Percentiles rank a stretch among this genome's conserved stretches.
phyloP scores from a whole-genome alignment of 2,329 filamentous ascomycete genomes.

The Orbilia javanica region DNA sequence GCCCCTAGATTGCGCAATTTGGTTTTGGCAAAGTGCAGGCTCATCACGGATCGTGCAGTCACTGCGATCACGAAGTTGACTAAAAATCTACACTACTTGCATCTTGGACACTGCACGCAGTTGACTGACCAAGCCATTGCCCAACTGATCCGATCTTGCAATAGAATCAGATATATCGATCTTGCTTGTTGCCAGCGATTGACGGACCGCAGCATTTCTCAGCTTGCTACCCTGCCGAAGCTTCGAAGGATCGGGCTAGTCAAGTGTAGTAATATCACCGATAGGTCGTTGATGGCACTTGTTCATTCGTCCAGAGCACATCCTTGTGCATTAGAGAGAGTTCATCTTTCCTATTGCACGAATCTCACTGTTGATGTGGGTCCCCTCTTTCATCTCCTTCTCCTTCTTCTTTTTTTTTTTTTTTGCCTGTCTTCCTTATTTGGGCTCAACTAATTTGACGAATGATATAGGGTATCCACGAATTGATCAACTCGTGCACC shows the following conservation, averaged over 20 bases:
- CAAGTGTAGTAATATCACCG: conserved; percentile 91
- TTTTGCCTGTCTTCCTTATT: not conserved
- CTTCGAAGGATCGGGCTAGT: conserved; percentile 94
- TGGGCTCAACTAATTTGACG: conserved; percentile 32
- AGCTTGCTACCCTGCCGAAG: conserved; percentile 88
- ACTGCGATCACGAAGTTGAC: conserved; percentile 83
- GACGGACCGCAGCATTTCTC: conserved; percentile 86
- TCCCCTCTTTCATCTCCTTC: too few relatives aligned
- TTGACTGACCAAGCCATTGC: conserved; percentile 92
- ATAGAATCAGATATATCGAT: conserved; percentile 96
- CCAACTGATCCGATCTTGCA: conserved; percentile 85
- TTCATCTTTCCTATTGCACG: conserved; percentile 92
- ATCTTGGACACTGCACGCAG: conserved; percentile 90
- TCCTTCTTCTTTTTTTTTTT: not conserved
- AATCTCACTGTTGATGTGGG: conserved; percentile 59
- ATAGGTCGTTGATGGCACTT: conserved; percentile 86
- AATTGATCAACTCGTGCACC: conserved; percentile 88
- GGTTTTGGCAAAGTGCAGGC: conserved; percentile 91
- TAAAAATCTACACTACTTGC: conserved; percentile 96
- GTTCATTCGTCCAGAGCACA: conserved; percentile 74
- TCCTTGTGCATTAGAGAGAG: conserved; percentile 80
- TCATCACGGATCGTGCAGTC: conserved; percentile 90
- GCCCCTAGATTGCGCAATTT: conserved; percentile 91
- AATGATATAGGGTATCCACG: conserved; percentile 81
- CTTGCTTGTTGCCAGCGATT: conserved; percentile 92